phyloP scores from a whole-genome alignment of 495 filamentous ascomycete genomes.

The Aspergillus nanangensis region DNA sequence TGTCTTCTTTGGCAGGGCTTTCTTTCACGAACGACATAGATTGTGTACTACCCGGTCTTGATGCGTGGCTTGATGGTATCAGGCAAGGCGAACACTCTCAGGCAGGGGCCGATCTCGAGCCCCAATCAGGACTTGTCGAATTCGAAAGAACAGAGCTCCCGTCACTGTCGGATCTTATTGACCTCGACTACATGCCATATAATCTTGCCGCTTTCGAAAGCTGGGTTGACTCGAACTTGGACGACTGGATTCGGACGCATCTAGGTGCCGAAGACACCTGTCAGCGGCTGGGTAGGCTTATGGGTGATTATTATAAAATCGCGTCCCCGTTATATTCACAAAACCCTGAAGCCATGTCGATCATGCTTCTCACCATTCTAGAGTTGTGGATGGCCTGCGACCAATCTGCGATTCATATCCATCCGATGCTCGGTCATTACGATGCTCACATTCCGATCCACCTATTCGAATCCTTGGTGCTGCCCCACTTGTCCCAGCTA shows the following conservation, averaged over 20 bases:
- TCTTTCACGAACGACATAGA: slow-evolving; percentile 5
- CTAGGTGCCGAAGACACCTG: slow-evolving; percentile 19
- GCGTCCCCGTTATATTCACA: slow-evolving; percentile 28
- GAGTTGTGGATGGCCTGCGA: slow-evolving; percentile 64
- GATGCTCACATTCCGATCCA: slow-evolving; percentile 37
- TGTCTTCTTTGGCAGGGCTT: background rate
- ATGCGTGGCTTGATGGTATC: slow-evolving; percentile 5
- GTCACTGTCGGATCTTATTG: background rate
- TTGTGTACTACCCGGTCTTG: slow-evolving; percentile 4
- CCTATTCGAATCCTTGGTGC: slow-evolving; percentile 44
- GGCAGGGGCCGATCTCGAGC: slow-evolving; percentile 1
- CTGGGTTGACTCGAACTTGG: slow-evolving; percentile 37
- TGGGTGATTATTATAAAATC: slow-evolving; percentile 25
- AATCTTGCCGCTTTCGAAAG: slow-evolving; percentile 30
- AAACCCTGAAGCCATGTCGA: slow-evolving; percentile 49
- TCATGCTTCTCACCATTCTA: slow-evolving; percentile 56
- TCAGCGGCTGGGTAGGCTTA: slow-evolving; percentile 17
- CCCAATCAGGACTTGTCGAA: background rate
- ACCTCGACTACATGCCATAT: background rate
- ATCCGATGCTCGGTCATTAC: slow-evolving; percentile 46
- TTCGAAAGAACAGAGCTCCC: background rate
- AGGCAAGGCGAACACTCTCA: background rate
- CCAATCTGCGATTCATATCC: slow-evolving; percentile 34
- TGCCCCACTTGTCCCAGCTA: slow-evolving; percentile 48
- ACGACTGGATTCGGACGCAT: slow-evolving; percentile 30